Percentiles rank a stretch among this genome's conserved stretches.
phyloP scores from a whole-genome alignment of 2,329 filamentous ascomycete species.

The Epichloe baconii region DNA sequence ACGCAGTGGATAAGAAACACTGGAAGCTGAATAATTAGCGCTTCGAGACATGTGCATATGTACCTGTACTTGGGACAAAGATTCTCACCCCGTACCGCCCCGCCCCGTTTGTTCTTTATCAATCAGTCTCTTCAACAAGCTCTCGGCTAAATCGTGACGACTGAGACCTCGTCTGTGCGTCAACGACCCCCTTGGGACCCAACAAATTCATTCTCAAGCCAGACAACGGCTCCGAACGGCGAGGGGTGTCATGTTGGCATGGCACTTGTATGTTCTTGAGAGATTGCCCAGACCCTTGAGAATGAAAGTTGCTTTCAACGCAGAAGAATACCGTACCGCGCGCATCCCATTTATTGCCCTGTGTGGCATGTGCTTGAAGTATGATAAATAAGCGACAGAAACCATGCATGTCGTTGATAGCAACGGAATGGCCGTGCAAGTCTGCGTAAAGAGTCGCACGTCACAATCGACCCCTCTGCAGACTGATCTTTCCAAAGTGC shows the following conservation, averaged over 20 bases:
- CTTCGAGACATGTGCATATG: background rate
- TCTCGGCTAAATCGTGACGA: background rate
- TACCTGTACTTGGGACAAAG: background rate
- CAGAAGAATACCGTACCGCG: no score
- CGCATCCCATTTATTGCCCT: no score
- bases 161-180: background rate
- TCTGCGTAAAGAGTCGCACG: background rate
- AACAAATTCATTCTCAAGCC: no score
- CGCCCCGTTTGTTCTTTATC: background rate
- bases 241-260: no score
- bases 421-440: background rate
- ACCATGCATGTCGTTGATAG: background rate
- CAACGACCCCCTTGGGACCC: background rate
- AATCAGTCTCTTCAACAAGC: background rate
- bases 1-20: no score
- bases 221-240: no score
- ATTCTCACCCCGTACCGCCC: background rate
- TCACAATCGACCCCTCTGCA: background rate
- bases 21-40: no score
- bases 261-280: no score
- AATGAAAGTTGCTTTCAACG: no score
- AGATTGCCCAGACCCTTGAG: no score
- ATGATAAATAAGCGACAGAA: background rate
- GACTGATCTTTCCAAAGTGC: background rate
- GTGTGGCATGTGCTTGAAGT: no score